phyloP scores from a whole-genome alignment of 2,329 filamentous ascomycete species.

The Penicillium sp. region DNA sequence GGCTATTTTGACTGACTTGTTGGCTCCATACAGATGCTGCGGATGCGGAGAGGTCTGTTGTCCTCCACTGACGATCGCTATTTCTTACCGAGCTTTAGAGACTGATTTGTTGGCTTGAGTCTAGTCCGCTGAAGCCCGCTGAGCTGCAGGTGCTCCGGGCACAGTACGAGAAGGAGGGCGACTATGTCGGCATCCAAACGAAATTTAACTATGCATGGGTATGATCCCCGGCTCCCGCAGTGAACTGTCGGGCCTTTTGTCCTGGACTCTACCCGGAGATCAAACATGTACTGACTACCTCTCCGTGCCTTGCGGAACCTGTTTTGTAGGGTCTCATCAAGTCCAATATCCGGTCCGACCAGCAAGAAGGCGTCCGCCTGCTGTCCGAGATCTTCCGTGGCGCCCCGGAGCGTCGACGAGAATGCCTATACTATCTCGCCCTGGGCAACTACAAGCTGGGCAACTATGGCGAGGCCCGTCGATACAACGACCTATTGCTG shows the following conservation, averaged over 20 bases:
- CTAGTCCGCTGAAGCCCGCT: constrained; percentile 81
- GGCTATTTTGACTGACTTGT: constrained; percentile 1
- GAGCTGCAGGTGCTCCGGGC: constrained; percentile 90
- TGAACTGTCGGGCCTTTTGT: neutral
- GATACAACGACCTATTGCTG: constrained; percentile 90
- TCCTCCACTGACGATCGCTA: neutral
- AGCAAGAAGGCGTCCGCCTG: constrained; percentile 90
- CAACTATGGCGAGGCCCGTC: constrained; percentile 91
- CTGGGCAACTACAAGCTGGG: constrained; percentile 98
- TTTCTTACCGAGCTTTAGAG: constrained; percentile 1
- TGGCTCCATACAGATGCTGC: constrained; percentile 72
- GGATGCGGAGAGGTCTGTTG: constrained; percentile 84
- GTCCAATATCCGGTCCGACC: constrained; percentile 78
- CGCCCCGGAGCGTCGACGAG: constrained; percentile 86
- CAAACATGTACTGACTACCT: constrained; percentile 6
- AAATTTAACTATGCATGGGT: constrained; percentile 99
- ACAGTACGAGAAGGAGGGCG: constrained; percentile 96
- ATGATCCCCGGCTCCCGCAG: constrained; percentile 34
- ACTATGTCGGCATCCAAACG: constrained; percentile 94
- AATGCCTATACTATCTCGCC: constrained; percentile 97
- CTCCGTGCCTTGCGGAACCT: constrained; percentile 16
- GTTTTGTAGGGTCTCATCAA: constrained; percentile 82
- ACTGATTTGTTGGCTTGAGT: constrained; percentile 15
- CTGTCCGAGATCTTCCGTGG: constrained; percentile 96
- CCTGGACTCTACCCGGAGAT: no score